Evolutionary conservation across 768 basidiomycete genomes (phyloP).

Genomic region (Collybiopsis confluens): DNA sequence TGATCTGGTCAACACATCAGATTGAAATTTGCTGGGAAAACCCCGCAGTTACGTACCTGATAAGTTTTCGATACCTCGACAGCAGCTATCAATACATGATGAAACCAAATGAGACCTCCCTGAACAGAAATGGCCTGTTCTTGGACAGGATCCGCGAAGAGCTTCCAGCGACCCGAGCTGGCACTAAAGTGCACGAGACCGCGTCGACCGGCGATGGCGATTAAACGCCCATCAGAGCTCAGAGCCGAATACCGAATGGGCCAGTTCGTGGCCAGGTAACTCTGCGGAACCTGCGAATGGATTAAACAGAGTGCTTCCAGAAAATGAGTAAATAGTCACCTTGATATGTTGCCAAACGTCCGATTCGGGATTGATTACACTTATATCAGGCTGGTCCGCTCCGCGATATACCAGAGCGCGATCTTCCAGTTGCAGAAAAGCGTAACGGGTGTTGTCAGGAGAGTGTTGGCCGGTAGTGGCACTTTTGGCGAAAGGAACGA

Average conservation of each 20-base stretch:
- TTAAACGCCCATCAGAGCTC: constrained; percentile 84
- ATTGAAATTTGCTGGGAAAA: constrained; percentile 5
- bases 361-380: constrained; percentile 95
- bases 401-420: constrained; percentile 90
- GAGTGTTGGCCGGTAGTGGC: constrained; percentile 88
- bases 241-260: constrained; percentile 90
- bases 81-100: constrained; percentile 89
- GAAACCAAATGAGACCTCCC: constrained; percentile 95
- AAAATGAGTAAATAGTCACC: constrained; percentile 33
- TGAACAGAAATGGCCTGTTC: constrained; percentile 84
- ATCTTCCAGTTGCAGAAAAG: constrained; percentile 94
- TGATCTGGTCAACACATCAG: constrained; percentile 50
- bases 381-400: constrained; percentile 97
- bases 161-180: constrained; percentile 92
- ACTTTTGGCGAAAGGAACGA: constrained; percentile 91
- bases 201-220: constrained; percentile 88
- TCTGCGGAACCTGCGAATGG: constrained; percentile 90
- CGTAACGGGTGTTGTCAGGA: constrained; percentile 94
- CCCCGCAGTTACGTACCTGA: constrained; percentile 45
- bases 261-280: constrained; percentile 90
- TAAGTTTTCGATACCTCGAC: constrained; percentile 78
- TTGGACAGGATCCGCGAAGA: constrained; percentile 75
- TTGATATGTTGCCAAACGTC: constrained; percentile 99
- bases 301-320: too few species aligned
- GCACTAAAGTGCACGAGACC: constrained; percentile 94